Evolutionary conservation across 2,329 filamentous ascomycete species (phyloP).

Genomic region (Reticulascus tulasneorum): DNA sequence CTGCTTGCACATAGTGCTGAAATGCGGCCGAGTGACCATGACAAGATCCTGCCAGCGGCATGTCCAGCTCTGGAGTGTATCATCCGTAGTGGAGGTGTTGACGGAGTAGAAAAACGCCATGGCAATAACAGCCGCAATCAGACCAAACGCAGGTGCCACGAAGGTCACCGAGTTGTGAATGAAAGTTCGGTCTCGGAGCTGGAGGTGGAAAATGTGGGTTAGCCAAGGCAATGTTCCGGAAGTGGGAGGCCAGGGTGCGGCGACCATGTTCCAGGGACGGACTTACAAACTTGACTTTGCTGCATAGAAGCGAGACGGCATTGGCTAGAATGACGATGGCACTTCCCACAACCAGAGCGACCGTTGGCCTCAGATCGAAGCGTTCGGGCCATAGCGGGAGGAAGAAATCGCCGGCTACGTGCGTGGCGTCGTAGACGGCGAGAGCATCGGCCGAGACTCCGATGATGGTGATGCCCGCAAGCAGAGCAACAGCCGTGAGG

Average conservation of each 20-base stretch:
- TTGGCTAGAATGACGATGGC: slow-evolving; percentile 46
- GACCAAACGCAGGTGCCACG: slow-evolving; percentile 22
- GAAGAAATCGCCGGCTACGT: slow-evolving; percentile 40
- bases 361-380: slow-evolving; percentile 54
- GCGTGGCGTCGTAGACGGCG: slow-evolving; percentile 51
- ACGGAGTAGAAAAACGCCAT: slow-evolving; percentile 55
- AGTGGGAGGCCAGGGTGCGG: too few species aligned
- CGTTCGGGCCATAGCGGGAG: slow-evolving; percentile 55
- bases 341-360: slow-evolving; percentile 50
- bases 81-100: slow-evolving; percentile 46
- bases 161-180: slow-evolving; percentile 17
- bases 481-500: slow-evolving; percentile 46
- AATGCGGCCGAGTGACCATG: slow-evolving; percentile 51
- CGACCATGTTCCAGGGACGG: too few species aligned
- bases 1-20: slow-evolving; percentile 53
- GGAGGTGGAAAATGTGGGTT: not conserved
- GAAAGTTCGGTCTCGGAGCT: slow-evolving; percentile 6
- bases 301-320: slow-evolving; percentile 41
- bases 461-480: slow-evolving; percentile 48
- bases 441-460: slow-evolving; percentile 52
- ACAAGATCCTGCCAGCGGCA: slow-evolving; percentile 55
- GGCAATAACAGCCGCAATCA: slow-evolving; percentile 43
- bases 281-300: slow-evolving; percentile 49
- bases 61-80: slow-evolving; percentile 59
- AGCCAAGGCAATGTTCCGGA: not conserved